Evolutionary conservation across 371 early-diverging fungal genomes (phyloP).

Genomic region (Mucor plumbeus): DNA sequence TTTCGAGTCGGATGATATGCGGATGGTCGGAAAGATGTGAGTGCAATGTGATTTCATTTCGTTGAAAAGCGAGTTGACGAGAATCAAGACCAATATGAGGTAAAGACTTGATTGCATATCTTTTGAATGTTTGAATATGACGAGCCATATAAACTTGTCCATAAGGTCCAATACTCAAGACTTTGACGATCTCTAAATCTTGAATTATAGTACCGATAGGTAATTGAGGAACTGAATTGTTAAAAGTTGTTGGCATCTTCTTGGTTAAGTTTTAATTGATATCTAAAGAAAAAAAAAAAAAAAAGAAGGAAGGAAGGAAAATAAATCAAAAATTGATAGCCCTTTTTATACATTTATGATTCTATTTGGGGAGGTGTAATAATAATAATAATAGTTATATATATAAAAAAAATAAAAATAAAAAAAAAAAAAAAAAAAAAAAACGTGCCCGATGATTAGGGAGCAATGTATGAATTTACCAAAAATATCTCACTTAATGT

Average conservation of each 20-base stretch:
- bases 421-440: not conserved
- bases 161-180: slow-evolving; percentile 75
- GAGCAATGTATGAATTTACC: not conserved
- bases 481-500: not conserved
- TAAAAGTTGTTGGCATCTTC: not conserved
- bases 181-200: slow-evolving; percentile 42
- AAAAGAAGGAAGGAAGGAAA: too few species aligned
- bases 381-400: too few species aligned
- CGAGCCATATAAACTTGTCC: slow-evolving; percentile 72
- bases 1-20: slow-evolving; percentile 76
- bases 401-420: too few species aligned
- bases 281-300: slow-evolving; percentile 1
- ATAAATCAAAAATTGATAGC: not conserved
- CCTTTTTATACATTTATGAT: slow-evolving; percentile 8
- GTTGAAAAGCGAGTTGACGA: slow-evolving; percentile 66
- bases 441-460: slow-evolving; percentile 5
- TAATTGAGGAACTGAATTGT: slow-evolving; percentile 12
- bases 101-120: slow-evolving; percentile 73
- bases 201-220: slow-evolving; percentile 42
- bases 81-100: slow-evolving; percentile 61
- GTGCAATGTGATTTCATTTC: slow-evolving; percentile 79
- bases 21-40: slow-evolving; percentile 67
- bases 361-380: not conserved
- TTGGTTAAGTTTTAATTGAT: not conserved
- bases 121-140: slow-evolving; percentile 38